Evolutionary conservation across 768 basidiomycete species (phyloP).

Genomic region (Naganishia onofrii): DNA sequence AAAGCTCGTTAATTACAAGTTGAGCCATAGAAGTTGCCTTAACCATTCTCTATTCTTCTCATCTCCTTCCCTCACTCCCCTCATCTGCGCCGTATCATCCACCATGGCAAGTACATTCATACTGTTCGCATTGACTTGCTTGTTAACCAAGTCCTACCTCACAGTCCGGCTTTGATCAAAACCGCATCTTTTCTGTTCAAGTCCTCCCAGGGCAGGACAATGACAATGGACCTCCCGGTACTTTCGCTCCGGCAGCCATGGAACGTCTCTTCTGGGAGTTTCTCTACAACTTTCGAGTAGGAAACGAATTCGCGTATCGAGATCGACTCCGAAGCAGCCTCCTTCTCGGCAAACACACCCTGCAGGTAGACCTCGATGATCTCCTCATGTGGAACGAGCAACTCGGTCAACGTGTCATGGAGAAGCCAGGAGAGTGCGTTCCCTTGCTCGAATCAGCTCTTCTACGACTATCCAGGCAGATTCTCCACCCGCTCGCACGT

Average conservation of each 20-base stretch:
- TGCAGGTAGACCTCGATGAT: constrained; percentile 77
- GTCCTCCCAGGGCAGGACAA: constrained; percentile 61
- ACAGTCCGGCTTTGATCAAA: constrained; percentile 78
- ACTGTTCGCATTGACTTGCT: too few relatives aligned
- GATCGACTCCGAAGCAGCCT: constrained; percentile 87
- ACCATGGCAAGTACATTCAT: neutral
- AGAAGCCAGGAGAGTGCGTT: constrained; percentile 80
- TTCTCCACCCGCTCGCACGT: constrained; percentile 71
- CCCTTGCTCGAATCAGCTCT: constrained; percentile 93
- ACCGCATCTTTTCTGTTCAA: constrained; percentile 75
- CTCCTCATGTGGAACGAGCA: constrained; percentile 81
- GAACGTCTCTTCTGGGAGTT: constrained; percentile 81
- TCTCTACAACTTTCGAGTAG: constrained; percentile 79
- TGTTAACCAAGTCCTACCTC: neutral
- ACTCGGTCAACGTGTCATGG: constrained; percentile 84
- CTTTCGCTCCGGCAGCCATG: constrained; percentile 74
- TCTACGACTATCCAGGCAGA: constrained; percentile 74
- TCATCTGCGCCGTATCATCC: neutral
- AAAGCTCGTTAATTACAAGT: neutral
- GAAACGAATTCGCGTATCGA: constrained; percentile 87
- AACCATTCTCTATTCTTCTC: neutral
- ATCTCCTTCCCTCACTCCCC: neutral
- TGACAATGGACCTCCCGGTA: constrained; percentile 54
- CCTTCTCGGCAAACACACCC: constrained; percentile 77
- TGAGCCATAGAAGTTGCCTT: neutral